Evolutionary conservation across 2,329 filamentous ascomycete genomes (phyloP).

Genomic region (Pyrenophora teres): DNA sequence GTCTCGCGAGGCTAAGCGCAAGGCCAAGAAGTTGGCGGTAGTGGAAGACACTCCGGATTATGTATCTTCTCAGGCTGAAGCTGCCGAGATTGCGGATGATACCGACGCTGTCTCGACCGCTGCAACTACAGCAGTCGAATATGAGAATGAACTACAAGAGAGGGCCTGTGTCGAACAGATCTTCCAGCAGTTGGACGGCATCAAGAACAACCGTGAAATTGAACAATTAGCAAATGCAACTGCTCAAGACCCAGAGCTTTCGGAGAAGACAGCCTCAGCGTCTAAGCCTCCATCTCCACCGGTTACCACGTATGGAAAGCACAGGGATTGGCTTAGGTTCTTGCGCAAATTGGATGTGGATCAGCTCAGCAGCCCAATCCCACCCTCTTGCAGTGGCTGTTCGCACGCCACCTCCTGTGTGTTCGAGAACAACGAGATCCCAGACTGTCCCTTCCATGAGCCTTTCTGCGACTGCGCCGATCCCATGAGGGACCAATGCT

Average conservation of each 20-base stretch:
- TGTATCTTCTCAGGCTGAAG: background rate
- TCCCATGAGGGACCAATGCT: slow-evolving; percentile 25
- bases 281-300: background rate
- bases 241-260: too few species aligned
- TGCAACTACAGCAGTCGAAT: too few species aligned
- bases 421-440: slow-evolving; percentile 17
- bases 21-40: slow-evolving; percentile 22
- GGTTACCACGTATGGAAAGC: slow-evolving; percentile 18
- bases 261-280: background rate
- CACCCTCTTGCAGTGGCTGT: slow-evolving; percentile 4
- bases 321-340: slow-evolving; percentile 28
- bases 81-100: background rate
- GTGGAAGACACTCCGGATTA: background rate
- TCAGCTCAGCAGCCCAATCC: slow-evolving; percentile 16
- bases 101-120: background rate
- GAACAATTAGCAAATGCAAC: background rate
- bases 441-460: slow-evolving; percentile 32
- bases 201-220: background rate
- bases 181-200: too few species aligned
- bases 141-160: too few species aligned
- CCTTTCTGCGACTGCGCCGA: slow-evolving; percentile 25
- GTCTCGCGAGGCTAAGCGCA: slow-evolving; percentile 23
- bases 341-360: slow-evolving; percentile 19
- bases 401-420: slow-evolving; percentile 16
- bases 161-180: too few species aligned